Conservation (phyloP, 257 asterid species). For the Mitragyna speciosa region DNA sequence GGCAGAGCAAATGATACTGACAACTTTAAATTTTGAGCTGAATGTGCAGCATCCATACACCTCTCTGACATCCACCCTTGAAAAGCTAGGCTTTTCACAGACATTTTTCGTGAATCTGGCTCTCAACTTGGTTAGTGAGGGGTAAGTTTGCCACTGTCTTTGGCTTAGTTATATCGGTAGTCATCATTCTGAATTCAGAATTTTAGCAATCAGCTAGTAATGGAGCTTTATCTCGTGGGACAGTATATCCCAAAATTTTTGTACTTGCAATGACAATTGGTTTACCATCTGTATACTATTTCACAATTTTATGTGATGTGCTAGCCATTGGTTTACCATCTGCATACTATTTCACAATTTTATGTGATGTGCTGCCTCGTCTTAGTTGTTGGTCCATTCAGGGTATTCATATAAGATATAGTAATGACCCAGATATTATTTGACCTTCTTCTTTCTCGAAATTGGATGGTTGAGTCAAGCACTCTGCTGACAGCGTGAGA, state of each 20-base stretch:
- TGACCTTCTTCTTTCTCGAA: background rate
- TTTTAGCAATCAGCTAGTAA: background rate
- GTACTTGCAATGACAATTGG: background rate
- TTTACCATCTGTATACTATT: too few species aligned
- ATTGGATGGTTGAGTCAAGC: conserved; percentile 19
- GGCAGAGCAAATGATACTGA: conserved; percentile 86
- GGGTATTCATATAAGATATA: background rate
- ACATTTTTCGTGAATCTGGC: conserved; percentile 81
- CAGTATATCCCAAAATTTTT: background rate
- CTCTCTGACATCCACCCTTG: conserved; percentile 77
- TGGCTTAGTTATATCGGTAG: conserved; percentile 17
- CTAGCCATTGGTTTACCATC: too few species aligned
- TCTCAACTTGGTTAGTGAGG: conserved; percentile 80
- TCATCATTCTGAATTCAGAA: background rate
- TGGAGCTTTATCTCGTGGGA: background rate
- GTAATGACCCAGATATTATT: background rate
- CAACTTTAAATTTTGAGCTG: conserved; percentile 92
- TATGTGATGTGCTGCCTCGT: background rate
- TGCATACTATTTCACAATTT: background rate
- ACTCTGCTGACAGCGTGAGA: conserved; percentile 16
- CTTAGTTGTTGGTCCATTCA: background rate
- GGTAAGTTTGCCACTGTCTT: conserved; percentile 58
- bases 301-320: too few species aligned
- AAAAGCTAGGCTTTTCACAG: conserved; percentile 78
- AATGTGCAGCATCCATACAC: conserved; percentile 94